phyloP scores from a whole-genome alignment of 148 eudicot species.

The Arbutus unedo region DNA sequence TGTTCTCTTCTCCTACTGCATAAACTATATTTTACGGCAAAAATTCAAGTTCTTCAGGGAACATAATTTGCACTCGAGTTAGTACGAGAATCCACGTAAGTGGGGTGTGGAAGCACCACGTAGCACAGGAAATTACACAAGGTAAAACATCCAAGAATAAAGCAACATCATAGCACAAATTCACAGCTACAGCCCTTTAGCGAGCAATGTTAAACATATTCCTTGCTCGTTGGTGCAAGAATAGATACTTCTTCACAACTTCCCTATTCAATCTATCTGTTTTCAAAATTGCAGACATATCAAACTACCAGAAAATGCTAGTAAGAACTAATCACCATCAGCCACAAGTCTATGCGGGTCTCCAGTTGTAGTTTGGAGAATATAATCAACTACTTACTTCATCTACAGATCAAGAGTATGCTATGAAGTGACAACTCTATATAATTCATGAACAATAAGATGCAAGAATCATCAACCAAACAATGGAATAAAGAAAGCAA shows the following conservation, averaged over 20 bases:
- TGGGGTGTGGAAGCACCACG: background rate
- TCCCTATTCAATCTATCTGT: background rate
- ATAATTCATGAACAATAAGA: background rate
- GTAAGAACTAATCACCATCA: background rate
- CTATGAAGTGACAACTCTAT: background rate
- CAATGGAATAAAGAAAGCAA: constrained; percentile 21
- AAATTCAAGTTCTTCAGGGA: background rate
- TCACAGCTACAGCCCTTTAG: background rate
- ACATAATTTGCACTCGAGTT: background rate
- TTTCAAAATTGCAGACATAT: background rate
- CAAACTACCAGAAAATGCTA: background rate
- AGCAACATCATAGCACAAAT: background rate
- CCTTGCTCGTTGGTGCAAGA: background rate
- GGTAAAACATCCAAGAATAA: background rate
- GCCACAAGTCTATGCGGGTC: background rate
- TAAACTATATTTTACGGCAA: background rate
- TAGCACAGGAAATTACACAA: background rate
- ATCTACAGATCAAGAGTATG: background rate
- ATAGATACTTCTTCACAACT: background rate
- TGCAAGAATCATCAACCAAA: constrained; percentile 2
- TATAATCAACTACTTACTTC: background rate
- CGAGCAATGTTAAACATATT: background rate
- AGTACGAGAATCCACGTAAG: background rate
- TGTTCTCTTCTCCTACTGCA: background rate
- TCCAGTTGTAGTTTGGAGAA: background rate